Evolutionary conservation across 1,284 basidiomycete genomes (phyloP), one percentile per base, ranked within the genome.

Genomic region (Leccinum angustisporum): DNA sequence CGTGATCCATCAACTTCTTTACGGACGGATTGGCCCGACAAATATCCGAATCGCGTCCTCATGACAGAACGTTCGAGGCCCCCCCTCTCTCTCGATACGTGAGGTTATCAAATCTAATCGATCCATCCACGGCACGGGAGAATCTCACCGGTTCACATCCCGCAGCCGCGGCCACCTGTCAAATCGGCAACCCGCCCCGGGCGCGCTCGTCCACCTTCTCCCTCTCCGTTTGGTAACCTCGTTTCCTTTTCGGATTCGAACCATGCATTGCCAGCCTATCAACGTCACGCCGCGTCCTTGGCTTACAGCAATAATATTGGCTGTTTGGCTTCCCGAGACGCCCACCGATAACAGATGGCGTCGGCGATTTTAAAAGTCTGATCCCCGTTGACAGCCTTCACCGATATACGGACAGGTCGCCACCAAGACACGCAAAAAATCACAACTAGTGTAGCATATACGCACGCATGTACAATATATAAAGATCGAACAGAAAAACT

Each of bases 371-470:
- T n/a, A n/a, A n/a, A n/a, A n/a, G n/a, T n/a, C n/a, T n/a, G n/a
- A n/a, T n/a, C 38, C 38, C n/a, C n/a, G n/a, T 46, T 18, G 18
- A 18, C 43, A 18, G 43, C 16, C n/a, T 40, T n/a, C n/a, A 40
- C 11, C 10, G 5, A 16, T 34, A 33, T n/a, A 6, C 38, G 38
- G 38, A 40, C 16, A 11, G 33, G 33, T 40, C 38, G 4, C 36
- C 36, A 38, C 36, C 36, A 10, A 9, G 38, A 40, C 36, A 14
- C 16, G 16, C 13, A 43, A 43, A 40, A 34, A 50, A 31, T 51
- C 30, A 6, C 13, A 53, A 52, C 51, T 40, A 4, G 34, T 63
- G 5, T 36, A 71, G 57, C 68, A 71, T 69, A 68, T 68, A 65
- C 66, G 51, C 14, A 11, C 25, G 5, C 25, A 51, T 46, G 43